Conservation (phyloP, 2,329 filamentous ascomycete species). For the Xylariaceae sp. region DNA sequence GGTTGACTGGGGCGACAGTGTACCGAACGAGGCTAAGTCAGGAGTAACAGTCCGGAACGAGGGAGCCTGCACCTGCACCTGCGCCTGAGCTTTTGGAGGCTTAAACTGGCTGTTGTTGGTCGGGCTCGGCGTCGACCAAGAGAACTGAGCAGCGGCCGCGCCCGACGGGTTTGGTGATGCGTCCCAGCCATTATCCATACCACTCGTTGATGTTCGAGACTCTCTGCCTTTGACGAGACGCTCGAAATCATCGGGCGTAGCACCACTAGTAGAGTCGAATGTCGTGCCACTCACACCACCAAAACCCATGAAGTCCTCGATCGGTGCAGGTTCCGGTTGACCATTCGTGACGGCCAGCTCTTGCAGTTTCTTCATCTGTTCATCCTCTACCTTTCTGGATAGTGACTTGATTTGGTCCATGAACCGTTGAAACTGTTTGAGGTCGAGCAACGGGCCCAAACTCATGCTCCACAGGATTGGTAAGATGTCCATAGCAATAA, state of each 20-base stretch:
- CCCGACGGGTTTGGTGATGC: constrained; percentile 27
- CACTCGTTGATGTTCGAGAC: constrained; percentile 35
- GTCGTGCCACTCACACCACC: constrained; percentile 62
- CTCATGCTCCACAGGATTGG: constrained; percentile 91
- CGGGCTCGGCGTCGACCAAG: constrained; percentile 61
- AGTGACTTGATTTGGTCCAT: constrained; percentile 84
- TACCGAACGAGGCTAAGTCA: constrained; percentile 53
- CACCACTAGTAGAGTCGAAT: constrained; percentile 51
- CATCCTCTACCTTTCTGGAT: constrained; percentile 77
- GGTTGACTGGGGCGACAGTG: constrained; percentile 57
- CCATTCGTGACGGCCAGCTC: constrained; percentile 66
- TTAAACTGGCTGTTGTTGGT: constrained; percentile 35
- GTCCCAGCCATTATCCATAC: constrained; percentile 53
- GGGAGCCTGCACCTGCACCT: constrained; percentile 20
- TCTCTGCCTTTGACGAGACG: constrained; percentile 78
- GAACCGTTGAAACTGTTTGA: constrained; percentile 84
- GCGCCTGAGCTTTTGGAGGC: constrained; percentile 35
- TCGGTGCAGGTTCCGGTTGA: constrained; percentile 45
- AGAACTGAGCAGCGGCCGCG: constrained; percentile 44
- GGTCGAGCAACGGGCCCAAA: constrained; percentile 81
- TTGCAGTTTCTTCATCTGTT: constrained; percentile 84
- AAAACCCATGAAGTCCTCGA: constrained; percentile 69
- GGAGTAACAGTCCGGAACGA: constrained; percentile 58
- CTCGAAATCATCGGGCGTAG: constrained; percentile 76
- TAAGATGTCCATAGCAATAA: constrained; percentile 85